Evolutionary conservation across 371 early-diverging fungal genomes (phyloP), one percentile per base, ranked within the genome.

Genomic region (Mucor circinelloides): DNA sequence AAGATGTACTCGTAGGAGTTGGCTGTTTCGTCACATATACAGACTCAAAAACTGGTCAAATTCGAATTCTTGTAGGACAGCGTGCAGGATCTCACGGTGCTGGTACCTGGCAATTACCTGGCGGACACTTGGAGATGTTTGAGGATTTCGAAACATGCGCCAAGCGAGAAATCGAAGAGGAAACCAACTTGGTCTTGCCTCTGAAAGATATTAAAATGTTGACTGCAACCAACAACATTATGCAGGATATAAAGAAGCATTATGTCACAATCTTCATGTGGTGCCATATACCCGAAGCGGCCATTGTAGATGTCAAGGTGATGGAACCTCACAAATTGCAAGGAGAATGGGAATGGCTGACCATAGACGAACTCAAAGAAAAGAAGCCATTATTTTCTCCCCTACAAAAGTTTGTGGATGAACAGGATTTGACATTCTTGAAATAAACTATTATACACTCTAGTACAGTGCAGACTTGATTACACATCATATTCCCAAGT

Each of bases 181-280:
- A 89, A 68, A 86, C 89, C 3, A 87, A 85, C 15, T 59, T 88
- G 32, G 38, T n/a, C 0, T 64, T 87, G 3, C 67, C 72, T 7
- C 42, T 83, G 9, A 46, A 69, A 0, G 59, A 82, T 0, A 70
- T 79, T 6, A 64, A 66, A 28, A 74, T 85, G 40, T 40, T 83
- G 63, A 81, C 88, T 1, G 83, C 87, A 25, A 83, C 81, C 52
- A 90, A 90, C 68, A 85, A 85, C 66, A 71, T 82, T 55, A 87
- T 89, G 87, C 55, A 67, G 4, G 64, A 48, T 1, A 84, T 86
- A 32, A 68, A 76, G 17, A 83, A 80, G 44, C 90, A 90, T 68
- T 90, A 90, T 66, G 85, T 89, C 17, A 88, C 88, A 0, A 69
- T 89, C n/a, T 90, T 90, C 67, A 75, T 90, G 73, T 68, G 76